Conservation (phyloP, 495 filamentous ascomycete species). For the Tirmania nivea region DNA sequence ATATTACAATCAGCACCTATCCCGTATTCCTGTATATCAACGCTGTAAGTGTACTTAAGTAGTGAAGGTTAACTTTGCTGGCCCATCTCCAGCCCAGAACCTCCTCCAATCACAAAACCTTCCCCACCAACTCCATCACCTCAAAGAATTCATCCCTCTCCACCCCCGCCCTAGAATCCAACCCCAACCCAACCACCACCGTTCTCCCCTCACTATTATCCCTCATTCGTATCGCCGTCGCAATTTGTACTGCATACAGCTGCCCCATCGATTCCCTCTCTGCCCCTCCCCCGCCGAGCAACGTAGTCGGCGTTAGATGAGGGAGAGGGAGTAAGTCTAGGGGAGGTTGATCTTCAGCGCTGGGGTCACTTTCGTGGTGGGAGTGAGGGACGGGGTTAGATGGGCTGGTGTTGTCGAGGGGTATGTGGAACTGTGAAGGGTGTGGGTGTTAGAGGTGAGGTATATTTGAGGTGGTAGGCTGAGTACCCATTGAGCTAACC, state of each 20-base stretch:
- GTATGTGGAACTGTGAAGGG: conserved; percentile 54
- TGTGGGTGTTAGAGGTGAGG: neutral
- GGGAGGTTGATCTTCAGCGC: conserved; percentile 27
- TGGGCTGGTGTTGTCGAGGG: conserved; percentile 41
- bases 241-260: conserved; percentile 72
- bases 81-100: no score
- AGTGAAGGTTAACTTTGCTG: no score
- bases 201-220: conserved; percentile 57
- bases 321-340: conserved; percentile 41
- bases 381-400: conserved; percentile 32
- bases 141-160: conserved; percentile 61
- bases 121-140: conserved; percentile 56
- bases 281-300: conserved; percentile 63
- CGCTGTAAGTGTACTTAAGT: no score
- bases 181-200: conserved; percentile 60
- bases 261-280: conserved; percentile 69
- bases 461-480: neutral
- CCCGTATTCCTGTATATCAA: no score
- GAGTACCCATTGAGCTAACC: conserved; percentile 77
- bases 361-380: conserved; percentile 23
- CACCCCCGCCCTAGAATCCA: conserved; percentile 34
- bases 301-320: conserved; percentile 65
- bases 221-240: conserved; percentile 47
- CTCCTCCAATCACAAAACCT: conserved; percentile 10
- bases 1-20: no score